These are phyloP conservation scores for Geotrichum cucujoidarum DNA, from an alignment of 1,139 yeast species.

Conservation along the genomic window DNA sequence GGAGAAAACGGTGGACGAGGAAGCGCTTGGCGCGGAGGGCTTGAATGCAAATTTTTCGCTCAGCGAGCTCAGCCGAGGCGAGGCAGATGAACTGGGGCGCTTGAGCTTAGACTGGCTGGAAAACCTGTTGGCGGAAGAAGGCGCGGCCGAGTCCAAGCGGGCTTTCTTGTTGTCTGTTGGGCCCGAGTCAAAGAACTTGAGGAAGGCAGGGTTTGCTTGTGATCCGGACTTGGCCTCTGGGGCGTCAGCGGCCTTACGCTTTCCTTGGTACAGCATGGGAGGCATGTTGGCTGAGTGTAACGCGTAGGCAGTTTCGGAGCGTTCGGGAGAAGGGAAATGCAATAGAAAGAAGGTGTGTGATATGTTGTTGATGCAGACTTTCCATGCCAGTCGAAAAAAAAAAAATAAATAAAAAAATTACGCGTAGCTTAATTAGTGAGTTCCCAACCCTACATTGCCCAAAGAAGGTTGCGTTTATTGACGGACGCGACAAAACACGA, in stretches of 20 bases:
- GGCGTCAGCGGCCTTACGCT: constrained; percentile 14
- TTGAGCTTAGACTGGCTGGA: constrained; percentile 14
- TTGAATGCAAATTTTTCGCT: constrained; percentile 26
- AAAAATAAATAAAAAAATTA: constrained; percentile 2
- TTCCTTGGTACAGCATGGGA: constrained; percentile 14
- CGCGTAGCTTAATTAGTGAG: constrained; percentile 6
- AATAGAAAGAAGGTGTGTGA: background rate
- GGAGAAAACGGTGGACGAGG: constrained; percentile 25
- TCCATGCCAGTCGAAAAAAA: background rate
- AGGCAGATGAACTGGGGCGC: constrained; percentile 17
- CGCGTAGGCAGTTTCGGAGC: too few species aligned
- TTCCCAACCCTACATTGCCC: constrained; percentile 3
- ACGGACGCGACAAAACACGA: too few species aligned
- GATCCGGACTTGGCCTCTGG: constrained; percentile 6
- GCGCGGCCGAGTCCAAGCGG: background rate
- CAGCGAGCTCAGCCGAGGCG: constrained; percentile 24
- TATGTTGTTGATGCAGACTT: background rate
- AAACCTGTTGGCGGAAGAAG: background rate
- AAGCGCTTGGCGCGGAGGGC: constrained; percentile 5
- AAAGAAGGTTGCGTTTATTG: background rate
- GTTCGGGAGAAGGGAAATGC: background rate
- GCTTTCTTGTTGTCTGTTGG: background rate
- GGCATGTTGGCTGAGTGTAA: constrained; percentile 10
- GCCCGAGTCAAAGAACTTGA: background rate
- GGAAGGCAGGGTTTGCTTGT: background rate